These are phyloP conservation scores for Plectosphaerella sp. DNA, from an alignment of 2,329 filamentous ascomycete genomes.

Conservation along the genomic window DNA sequence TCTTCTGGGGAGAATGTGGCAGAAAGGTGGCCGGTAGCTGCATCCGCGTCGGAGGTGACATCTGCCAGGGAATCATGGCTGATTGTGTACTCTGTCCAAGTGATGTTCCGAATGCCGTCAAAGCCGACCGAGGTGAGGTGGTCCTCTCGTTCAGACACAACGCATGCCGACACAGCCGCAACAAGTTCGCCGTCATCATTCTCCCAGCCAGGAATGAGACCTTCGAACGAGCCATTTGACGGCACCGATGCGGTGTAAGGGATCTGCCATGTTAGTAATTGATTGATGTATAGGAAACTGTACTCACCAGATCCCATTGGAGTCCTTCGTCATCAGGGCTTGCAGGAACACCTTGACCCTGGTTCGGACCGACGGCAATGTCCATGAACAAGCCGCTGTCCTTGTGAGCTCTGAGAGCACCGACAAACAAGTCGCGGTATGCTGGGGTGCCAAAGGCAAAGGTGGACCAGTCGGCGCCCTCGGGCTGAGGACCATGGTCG, in stretches of 20 bases:
- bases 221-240: constrained; percentile 20
- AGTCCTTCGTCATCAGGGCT: constrained; percentile 24
- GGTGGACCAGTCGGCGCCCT: constrained; percentile 20
- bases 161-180: neutral
- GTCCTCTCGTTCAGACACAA: neutral
- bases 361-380: constrained; percentile 39
- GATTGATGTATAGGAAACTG: neutral
- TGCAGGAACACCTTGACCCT: constrained; percentile 41
- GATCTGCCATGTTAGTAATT: neutral
- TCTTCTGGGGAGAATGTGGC: neutral
- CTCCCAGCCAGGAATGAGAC: constrained; percentile 29
- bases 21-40: neutral
- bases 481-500: constrained; percentile 5
- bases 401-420: neutral
- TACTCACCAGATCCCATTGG: constrained; percentile 22
- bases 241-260: constrained; percentile 22
- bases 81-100: neutral
- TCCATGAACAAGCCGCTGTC: constrained; percentile 36
- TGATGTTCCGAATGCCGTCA: neutral
- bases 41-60: neutral
- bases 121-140: neutral
- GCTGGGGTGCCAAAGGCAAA: constrained; percentile 35
- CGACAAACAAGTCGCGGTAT: constrained; percentile 12
- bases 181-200: neutral
- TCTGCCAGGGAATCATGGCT: neutral